Base-by-base conservation (phyloP, 768 basidiomycete genomes). In the Kwoniella heveanensis region DNA sequence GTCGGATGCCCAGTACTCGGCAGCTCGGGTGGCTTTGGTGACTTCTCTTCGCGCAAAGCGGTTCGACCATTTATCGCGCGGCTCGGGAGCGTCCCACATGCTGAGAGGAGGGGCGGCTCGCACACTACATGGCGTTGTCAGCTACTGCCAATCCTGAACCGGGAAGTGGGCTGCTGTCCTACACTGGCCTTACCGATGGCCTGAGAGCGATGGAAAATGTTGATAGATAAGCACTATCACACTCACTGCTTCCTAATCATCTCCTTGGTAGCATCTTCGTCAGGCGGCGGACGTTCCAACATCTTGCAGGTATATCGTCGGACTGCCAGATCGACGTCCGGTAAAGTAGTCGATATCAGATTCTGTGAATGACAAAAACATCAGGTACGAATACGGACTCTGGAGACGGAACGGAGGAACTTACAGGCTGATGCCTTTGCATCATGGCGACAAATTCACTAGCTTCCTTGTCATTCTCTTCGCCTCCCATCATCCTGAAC, bases 361-460 rank as follows among this genome's bases (percentile, higher is more conserved):
- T 61, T 62, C 77, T 80, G n/a, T n/a, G n/a, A n/a, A n/a, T n/a
- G n/a, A n/a, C n/a, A n/a, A n/a, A n/a, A n/a, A n/a, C n/a, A n/a
- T n/a, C n/a, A n/a, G n/a, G n/a, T n/a, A n/a, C n/a, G n/a, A n/a
- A n/a, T n/a, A n/a, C n/a, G n/a, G n/a, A n/a, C n/a, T n/a, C n/a
- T n/a, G n/a, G n/a, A n/a, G 48, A 9, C 5, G 48, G 4, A 3
- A 24, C 22, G 17, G 25, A 9, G 9, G 22, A 12, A 21, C 27
- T 59, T 69, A 86, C 87, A 29, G 81, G 74, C 62, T 83, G 76
- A 22, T 83, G 79, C 54, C 80, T 78, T 44, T 81, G 69, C 4
- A 86, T 82, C 0, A 72, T 72, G 0, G 80, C 77, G 12, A 92
- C 74, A 71, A 91, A 91, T 12, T 83, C 81, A 2, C 89, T 88